phyloP scores from a whole-genome alignment of 805 yeast species.

The Yarrowia sp. region DNA sequence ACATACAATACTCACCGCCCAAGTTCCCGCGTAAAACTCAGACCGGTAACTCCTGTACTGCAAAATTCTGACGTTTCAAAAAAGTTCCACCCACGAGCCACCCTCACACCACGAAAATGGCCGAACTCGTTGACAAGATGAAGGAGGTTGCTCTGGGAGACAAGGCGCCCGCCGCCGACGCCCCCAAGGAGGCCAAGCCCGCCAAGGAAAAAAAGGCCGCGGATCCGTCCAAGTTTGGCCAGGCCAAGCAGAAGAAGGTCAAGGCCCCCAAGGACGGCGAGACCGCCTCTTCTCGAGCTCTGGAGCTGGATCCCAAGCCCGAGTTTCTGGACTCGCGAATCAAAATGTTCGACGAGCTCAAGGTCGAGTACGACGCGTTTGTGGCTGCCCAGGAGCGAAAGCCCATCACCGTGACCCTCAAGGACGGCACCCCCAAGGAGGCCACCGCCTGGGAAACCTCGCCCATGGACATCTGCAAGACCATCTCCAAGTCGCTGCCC shows the following conservation, averaged over 20 bases:
- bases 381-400: conserved; percentile 66
- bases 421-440: conserved; percentile 80
- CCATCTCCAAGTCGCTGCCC: conserved; percentile 82
- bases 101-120: conserved; percentile 12
- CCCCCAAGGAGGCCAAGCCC: conserved; percentile 28
- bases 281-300: conserved; percentile 24
- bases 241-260: conserved; percentile 36
- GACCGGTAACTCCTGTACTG: conserved; percentile 1
- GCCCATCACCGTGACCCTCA: conserved; percentile 79
- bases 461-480: conserved; percentile 84
- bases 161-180: neutral
- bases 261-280: conserved; percentile 38
- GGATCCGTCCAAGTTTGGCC: conserved; percentile 29
- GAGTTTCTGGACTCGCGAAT: conserved; percentile 81
- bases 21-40: neutral
- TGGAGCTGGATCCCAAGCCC: conserved; percentile 71
- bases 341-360: conserved; percentile 77
- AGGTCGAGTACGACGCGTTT: conserved; percentile 76
- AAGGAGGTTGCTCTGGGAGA: conserved; percentile 34
- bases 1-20: no score
- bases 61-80: conserved; percentile 31
- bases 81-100: neutral
- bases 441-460: conserved; percentile 90
- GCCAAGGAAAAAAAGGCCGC: conserved; percentile 29
- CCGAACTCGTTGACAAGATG: conserved; percentile 37